Percentiles rank a stretch among this genome's conserved stretches.
phyloP scores from a whole-genome alignment of 345 rosid species.

The Isatis tinctoria region DNA sequence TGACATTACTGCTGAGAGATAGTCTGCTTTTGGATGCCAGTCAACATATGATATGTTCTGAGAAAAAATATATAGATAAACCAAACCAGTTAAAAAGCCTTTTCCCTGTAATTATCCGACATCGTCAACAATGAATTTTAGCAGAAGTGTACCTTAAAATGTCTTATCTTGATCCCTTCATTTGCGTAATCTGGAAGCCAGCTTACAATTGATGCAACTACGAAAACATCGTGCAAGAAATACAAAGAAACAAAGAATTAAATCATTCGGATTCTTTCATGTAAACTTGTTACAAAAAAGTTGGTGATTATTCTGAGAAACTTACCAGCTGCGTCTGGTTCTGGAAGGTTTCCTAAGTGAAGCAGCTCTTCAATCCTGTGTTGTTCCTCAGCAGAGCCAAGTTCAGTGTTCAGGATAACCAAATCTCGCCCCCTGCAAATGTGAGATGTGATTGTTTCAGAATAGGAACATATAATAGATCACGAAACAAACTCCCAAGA shows the following conservation, averaged over 20 bases:
- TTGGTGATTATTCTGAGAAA: not conserved
- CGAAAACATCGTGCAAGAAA: conserved; percentile 6
- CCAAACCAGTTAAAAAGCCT: not conserved
- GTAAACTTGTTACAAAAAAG: not conserved
- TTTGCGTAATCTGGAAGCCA: conserved; percentile 69
- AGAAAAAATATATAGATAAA: conserved; percentile 2
- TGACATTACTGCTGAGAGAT: conserved; percentile 76
- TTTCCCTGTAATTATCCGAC: not conserved
- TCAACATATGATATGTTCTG: conserved; percentile 70
- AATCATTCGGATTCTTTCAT: not conserved
- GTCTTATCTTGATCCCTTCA: conserved; percentile 68
- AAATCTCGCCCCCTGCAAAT: conserved; percentile 32
- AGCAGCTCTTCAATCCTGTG: conserved; percentile 23
- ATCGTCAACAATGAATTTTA: not conserved
- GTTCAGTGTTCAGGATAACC: conserved; percentile 31
- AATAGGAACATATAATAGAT: not conserved
- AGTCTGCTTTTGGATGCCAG: conserved; percentile 97
- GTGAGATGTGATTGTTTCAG: not conserved
- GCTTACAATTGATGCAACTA: conserved; percentile 42
- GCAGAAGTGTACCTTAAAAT: conserved; percentile 60
- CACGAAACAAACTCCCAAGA: not conserved
- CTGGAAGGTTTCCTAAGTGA: conserved; percentile 17
- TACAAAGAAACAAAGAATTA: not conserved
- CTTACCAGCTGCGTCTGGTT: conserved; percentile 29
- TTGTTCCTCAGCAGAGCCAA: conserved; percentile 35